Evolutionary conservation across 805 yeast species (phyloP), one percentile per base, ranked within the genome.

Genomic region (Kluyveromyces aestuarii): DNA sequence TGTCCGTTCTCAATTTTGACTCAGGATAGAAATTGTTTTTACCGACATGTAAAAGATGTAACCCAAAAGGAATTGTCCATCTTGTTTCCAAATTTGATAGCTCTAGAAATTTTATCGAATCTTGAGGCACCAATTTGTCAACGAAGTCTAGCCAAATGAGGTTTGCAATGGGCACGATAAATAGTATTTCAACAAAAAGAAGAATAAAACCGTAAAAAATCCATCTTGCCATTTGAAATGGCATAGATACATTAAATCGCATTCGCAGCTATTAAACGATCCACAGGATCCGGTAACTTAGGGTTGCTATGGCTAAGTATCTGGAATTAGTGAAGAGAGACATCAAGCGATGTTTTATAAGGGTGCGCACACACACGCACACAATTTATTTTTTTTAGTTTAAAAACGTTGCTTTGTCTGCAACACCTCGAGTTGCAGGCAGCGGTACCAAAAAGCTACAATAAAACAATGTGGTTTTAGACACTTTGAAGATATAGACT

Each of bases 191-290:
- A 17, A 62, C 52, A 7, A 55, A 18, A 10, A 59, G 46, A 8
- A 58, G 33, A 2, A 54, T 19, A 2, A 53, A 25, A 2, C 52
- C 18, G 36, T 63, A 62, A 1, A 55, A 45, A 21, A 56, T 49
- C 64, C 65, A 61, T 57, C 63, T 66, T 9, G 61, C 45, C 43
- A 57, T 36, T 47, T 61, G 63, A 10, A 63, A 52, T n/a, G 67
- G 66, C 16, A 51, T 50, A 8, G 64, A 50, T 10, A 64, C 30
- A 48, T 64, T 62, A 9, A 64, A 35, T 37, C 51, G 51, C 68
- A 64, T 63, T 30, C 4, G 8, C 14, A 13, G 35, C 4, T 30
- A 30, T 21, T 21, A 21, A 21, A 21, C 25, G 25, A 21, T 21
- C 25, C 25, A 21, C 25, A 21, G 25, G 25, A 21, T 21, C 25